Base-by-base conservation (phyloP, 2,329 filamentous ascomycete species). In the Colletotrichum orbiculare region DNA sequence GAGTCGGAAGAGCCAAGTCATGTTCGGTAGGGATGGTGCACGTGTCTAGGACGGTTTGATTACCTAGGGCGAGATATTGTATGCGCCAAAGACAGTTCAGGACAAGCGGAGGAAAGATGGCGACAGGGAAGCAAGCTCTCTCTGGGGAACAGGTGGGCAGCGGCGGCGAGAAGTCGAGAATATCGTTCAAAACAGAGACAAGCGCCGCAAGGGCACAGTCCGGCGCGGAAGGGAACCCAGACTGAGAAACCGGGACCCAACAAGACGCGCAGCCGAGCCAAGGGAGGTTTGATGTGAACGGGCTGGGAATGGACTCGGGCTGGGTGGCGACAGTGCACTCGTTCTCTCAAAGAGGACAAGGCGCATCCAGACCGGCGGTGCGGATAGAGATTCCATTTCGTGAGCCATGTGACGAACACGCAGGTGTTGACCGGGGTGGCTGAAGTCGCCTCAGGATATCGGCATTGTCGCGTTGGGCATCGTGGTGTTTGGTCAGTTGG, bases 31-130 rank as follows among this genome's bases (percentile, higher is more conserved):
- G 59, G 63, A 63, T 62, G 63, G 47, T 57, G 52, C 41, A n/a
- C 4, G 49, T 42, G 47, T 41, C 59, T 38, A 38, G 42, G 46
- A 25, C 34, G 13, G 42, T 66, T 66, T 66, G 58, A 66, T 62
- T 57, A 46, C n/a, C 43, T 46, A 66, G 63, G 59, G 63, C 58
- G 63, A 63, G 53, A 66, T 66, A 66, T 66, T 57, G 63, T 12
- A 63, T 47, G 48, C 63, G 58, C 58, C 63, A 56, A 47, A 66
- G 63, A 66, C 63, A 63, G 41, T 54, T 62, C 37, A 57, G 58
- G 58, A 39, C 42, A 66, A 53, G 63, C 58, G 58, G 47, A 35
- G 63, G 57, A 57, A 43, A 61, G 47, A 66, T 41, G 58, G 11
- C 37, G 41, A 43, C 63, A 66, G 48, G 63, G 63, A 55, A 65